A percentile compares a stretch with the other conserved stretches of the same genome.
phyloP scores from a whole-genome alignment of 2,329 filamentous ascomycete species.

The Fusarium phyllophilum region DNA sequence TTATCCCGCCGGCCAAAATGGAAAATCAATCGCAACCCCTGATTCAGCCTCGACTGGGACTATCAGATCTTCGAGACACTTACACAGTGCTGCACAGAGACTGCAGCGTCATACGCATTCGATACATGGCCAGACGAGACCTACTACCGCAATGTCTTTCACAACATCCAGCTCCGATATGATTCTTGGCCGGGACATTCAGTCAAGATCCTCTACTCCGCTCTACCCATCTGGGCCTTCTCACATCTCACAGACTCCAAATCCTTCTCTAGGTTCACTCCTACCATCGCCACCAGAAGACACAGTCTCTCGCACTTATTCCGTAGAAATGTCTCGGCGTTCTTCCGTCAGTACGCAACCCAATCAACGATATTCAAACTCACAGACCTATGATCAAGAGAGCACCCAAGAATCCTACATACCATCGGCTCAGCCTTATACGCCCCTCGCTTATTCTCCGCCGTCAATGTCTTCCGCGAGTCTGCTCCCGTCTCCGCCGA shows the following conservation, averaged over 20 bases:
- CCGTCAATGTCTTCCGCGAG: conserved; percentile 31
- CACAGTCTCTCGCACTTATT: not conserved
- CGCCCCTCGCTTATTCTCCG: conserved; percentile 22
- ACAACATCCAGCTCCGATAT: conserved; percentile 37
- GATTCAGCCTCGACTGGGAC: conserved; percentile 4
- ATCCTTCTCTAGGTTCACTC: conserved; percentile 7
- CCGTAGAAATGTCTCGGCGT: not conserved
- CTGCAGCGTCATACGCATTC: conserved; percentile 1
- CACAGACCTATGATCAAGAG: conserved; percentile 4
- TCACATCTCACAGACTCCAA: conserved; percentile 31
- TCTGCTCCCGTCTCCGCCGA: conserved; percentile 37
- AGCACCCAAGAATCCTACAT: conserved; percentile 22
- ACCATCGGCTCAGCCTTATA: conserved; percentile 41
- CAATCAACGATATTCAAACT: not conserved
- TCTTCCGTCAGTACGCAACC: not conserved
- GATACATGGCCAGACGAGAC: conserved; percentile 16
- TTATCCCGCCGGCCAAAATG: conserved; percentile 1
- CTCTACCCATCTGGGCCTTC: conserved; percentile 5
- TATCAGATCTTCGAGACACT: conserved; percentile 12
- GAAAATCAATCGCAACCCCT: conserved; percentile 19
- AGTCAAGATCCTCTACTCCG: conserved; percentile 9
- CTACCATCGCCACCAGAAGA: conserved; percentile 32
- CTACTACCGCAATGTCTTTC: conserved; percentile 31
- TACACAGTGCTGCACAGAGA: conserved; percentile 4
- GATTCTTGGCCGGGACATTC: conserved; percentile 17